A percentile compares a stretch with the other conserved stretches of the same genome.
Evolutionary conservation across 306 rosid species (phyloP).

Genomic region (Prunus kanzakura): DNA sequence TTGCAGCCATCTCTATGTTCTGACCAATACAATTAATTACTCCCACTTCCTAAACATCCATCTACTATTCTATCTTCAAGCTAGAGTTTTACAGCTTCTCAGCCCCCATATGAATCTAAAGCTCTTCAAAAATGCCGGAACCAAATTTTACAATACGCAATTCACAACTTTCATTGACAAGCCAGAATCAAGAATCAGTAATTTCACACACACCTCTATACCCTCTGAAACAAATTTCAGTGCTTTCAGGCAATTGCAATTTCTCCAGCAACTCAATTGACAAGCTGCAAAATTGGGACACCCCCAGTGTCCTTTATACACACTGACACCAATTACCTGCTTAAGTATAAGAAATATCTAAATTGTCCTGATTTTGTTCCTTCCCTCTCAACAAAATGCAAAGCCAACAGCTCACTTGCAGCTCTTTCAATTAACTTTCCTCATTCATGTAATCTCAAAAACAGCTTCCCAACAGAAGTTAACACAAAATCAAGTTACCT

Average conservation of each 20-base stretch:
- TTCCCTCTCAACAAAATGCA: constrained; percentile 16
- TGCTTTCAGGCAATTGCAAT: neutral
- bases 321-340: constrained; percentile 27
- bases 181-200: neutral
- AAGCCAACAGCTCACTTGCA: constrained; percentile 12
- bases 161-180: neutral
- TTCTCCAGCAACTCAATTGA: constrained; percentile 11
- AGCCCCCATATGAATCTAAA: constrained; percentile 27
- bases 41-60: constrained; percentile 18
- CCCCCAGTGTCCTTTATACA: constrained; percentile 18
- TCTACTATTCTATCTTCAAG: constrained; percentile 23
- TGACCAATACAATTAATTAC: constrained; percentile 22
- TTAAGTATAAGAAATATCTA: constrained; percentile 13
- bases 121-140: constrained; percentile 13
- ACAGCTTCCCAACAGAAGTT: constrained; percentile 8
- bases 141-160: constrained; percentile 14
- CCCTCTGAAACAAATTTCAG: too few relatives aligned
- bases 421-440: constrained; percentile 24
- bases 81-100: constrained; percentile 29
- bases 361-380: constrained; percentile 14
- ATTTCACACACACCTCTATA: neutral
- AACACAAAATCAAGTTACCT: neutral
- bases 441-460: constrained; percentile 14
- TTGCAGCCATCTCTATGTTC: constrained; percentile 74
- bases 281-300: constrained; percentile 22